These are phyloP conservation scores for Boletus pseudopeckii DNA, from an alignment of 768 basidiomycete species.

Conservation along the genomic window DNA sequence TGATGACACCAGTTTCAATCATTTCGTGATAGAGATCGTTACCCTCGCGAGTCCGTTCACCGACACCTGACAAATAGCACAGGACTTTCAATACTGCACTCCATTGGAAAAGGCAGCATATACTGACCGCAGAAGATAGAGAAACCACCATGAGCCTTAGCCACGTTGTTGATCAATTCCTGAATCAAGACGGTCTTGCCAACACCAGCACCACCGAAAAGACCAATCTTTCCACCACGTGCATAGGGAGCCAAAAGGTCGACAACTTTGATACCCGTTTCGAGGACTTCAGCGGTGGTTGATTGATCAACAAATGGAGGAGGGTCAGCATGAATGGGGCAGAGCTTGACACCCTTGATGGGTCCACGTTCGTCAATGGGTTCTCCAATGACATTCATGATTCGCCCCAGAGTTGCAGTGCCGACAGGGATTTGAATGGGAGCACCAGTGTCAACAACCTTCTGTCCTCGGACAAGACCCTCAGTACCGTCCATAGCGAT, in stretches of 20 bases:
- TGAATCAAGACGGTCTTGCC: conserved; percentile 99
- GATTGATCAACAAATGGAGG: conserved; percentile 98
- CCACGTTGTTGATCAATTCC: conserved; percentile 99
- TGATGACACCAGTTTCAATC: conserved; percentile 99
- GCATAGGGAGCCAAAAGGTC: conserved; percentile 99
- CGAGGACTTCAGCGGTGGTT: conserved; percentile 96
- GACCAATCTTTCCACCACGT: conserved; percentile 99
- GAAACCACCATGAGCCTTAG: conserved; percentile 99
- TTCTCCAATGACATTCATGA: conserved; percentile 99
- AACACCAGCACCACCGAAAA: conserved; percentile 99
- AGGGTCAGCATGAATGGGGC: conserved; percentile 95
- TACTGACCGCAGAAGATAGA: conserved; percentile 93
- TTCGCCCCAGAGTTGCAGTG: conserved; percentile 90
- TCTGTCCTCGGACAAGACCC: conserved; percentile 98
- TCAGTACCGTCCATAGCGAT: conserved; percentile 99
- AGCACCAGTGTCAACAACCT: conserved; percentile 93
- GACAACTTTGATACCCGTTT: conserved; percentile 99
- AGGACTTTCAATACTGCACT: conserved; percentile 8
- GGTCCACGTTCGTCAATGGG: conserved; percentile 99
- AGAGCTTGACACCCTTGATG: conserved; percentile 91
- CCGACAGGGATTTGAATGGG: conserved; percentile 98
- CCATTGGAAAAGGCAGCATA: not conserved
- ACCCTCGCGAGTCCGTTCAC: conserved; percentile 99
- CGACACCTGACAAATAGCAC: conserved; percentile 67
- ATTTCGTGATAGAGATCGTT: conserved; percentile 99